These are phyloP conservation scores for Chlamydomonas incerta DNA, from an alignment of 139 green algal genomes.

Conservation along the genomic window DNA sequence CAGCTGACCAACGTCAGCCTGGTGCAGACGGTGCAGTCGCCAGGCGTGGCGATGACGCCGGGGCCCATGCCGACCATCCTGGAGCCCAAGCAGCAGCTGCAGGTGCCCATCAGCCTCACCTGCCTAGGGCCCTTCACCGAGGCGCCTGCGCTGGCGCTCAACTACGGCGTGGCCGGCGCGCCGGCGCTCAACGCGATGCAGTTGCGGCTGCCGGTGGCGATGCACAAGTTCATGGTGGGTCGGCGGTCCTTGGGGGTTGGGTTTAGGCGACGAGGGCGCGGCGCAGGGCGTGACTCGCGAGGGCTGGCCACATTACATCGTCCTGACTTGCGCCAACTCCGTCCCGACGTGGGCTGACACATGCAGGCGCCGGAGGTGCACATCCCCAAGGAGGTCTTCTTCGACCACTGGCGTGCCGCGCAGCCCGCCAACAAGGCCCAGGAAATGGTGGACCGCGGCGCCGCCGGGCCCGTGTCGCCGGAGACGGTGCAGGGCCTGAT, in stretches of 20 bases:
- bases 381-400: conserved; percentile 80
- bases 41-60: conserved; percentile 32
- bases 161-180: conserved; percentile 52
- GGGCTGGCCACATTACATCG: no score
- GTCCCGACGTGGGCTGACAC: no score
- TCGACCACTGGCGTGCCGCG: conserved; percentile 78
- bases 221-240: conserved; percentile 78
- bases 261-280: no score
- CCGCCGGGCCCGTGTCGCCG: conserved; percentile 7
- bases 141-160: conserved; percentile 43
- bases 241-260: no score
- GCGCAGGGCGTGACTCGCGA: no score
- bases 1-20: conserved; percentile 56
- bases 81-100: conserved; percentile 68
- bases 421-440: conserved; percentile 55
- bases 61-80: conserved; percentile 43
- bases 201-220: conserved; percentile 72
- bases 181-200: conserved; percentile 46
- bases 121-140: conserved; percentile 56
- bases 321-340: no score
- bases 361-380: no score
- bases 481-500: conserved; percentile 34
- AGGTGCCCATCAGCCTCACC: conserved; percentile 69
- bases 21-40: conserved; percentile 25
- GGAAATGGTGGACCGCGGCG: conserved; percentile 63